Percentiles rank a stretch among this genome's conserved stretches.
Conservation (phyloP, 257 asterid species). For the Fraxinus anomala region DNA sequence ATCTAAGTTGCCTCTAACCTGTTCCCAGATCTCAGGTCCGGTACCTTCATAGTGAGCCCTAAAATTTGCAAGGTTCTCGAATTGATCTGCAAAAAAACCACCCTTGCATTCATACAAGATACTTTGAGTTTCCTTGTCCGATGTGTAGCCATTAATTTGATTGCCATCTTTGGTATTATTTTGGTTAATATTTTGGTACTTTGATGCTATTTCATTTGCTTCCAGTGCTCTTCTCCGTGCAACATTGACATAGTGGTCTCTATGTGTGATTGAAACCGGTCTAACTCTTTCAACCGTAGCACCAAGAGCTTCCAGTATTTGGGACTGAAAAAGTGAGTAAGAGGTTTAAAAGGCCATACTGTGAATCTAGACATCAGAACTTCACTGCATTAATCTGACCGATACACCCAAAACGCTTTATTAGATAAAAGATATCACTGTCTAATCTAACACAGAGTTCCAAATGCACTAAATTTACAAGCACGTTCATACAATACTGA, state of each 20-base stretch:
- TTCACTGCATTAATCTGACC: not conserved
- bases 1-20: constrained; percentile 71
- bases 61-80: constrained; percentile 90
- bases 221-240: constrained; percentile 89
- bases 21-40: constrained; percentile 94
- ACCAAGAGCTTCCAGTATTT: constrained; percentile 90
- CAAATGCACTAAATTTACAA: not conserved
- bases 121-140: constrained; percentile 32
- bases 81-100: constrained; percentile 96
- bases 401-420: not conserved
- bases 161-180: constrained; percentile 26
- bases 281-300: constrained; percentile 96
- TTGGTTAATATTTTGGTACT: constrained; percentile 32
- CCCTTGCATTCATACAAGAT: constrained; percentile 51
- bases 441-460: not conserved
- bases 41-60: constrained; percentile 93
- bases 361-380: not conserved
- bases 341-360: not conserved
- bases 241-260: constrained; percentile 86
- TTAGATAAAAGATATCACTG: not conserved
- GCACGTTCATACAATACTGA: constrained; percentile 6
- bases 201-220: constrained; percentile 61
- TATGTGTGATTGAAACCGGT: constrained; percentile 93
- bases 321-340: constrained; percentile 57
- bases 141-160: constrained; percentile 31